Conservation (phyloP, 2,329 filamentous ascomycete genomes). For the Scortechinia acanthostroma region DNA sequence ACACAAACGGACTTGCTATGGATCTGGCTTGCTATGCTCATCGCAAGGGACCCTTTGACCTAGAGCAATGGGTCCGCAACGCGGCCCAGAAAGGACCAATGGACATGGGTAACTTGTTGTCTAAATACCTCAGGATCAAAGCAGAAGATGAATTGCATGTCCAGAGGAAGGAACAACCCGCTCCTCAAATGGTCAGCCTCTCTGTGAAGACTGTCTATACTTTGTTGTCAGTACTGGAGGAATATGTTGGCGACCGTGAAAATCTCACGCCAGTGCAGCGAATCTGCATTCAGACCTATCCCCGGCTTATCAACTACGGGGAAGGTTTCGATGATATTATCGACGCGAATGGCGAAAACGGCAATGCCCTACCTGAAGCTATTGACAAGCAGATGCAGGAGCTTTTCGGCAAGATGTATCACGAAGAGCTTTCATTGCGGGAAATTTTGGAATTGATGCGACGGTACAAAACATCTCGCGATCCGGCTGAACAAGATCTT, state of each 20-base stretch:
- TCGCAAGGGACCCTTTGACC: conserved; percentile 70
- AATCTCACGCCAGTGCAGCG: conserved; percentile 72
- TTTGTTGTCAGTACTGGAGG: conserved; percentile 72
- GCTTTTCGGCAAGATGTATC: conserved; percentile 96
- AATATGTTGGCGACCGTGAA: conserved; percentile 28
- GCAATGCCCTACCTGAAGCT: conserved; percentile 72
- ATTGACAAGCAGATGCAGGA: conserved; percentile 93
- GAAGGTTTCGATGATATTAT: conserved; percentile 89
- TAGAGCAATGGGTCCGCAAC: conserved; percentile 73
- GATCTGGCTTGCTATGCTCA: conserved; percentile 83
- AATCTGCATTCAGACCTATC: conserved; percentile 84
- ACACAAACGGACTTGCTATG: conserved; percentile 76
- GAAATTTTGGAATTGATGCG: conserved; percentile 79
- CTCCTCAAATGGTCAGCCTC: conserved; percentile 31
- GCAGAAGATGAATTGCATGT: conserved; percentile 71
- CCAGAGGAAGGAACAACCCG: conserved; percentile 58
- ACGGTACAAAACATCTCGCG: conserved; percentile 79
- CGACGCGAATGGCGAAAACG: conserved; percentile 72
- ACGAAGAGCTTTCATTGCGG: conserved; percentile 77
- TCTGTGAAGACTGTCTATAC: conserved; percentile 79
- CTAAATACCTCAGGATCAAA: conserved; percentile 79
- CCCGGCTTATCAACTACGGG: conserved; percentile 90
- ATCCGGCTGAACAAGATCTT: conserved; percentile 80
- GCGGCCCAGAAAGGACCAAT: conserved; percentile 53
- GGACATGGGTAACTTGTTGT: conserved; percentile 64